phyloP scores from a whole-genome alignment of 495 filamentous ascomycete species.

The Aspergillus nidulans region DNA sequence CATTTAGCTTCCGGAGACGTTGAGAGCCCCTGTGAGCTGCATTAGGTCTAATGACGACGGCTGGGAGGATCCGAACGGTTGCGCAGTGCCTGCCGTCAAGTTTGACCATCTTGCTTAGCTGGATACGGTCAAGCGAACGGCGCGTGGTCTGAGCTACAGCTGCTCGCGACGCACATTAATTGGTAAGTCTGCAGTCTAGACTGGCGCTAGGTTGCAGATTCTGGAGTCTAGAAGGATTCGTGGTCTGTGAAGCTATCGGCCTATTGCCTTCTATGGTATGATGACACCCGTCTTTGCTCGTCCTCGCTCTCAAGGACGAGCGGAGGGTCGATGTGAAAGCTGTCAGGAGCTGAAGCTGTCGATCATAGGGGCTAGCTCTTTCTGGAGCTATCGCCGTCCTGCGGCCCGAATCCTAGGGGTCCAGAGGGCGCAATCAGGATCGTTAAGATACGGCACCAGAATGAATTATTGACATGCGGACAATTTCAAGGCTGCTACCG shows the following conservation, averaged over 20 bases:
- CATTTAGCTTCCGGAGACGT: slow-evolving; percentile 2
- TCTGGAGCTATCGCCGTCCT: too few relatives aligned
- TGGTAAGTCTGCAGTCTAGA: not conserved
- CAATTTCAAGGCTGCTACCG: not conserved
- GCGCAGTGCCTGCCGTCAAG: slow-evolving; percentile 1
- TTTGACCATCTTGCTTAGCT: not conserved
- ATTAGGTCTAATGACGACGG: not conserved
- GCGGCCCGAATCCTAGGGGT: too few relatives aligned
- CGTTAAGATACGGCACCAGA: not conserved
- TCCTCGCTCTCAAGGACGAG: not conserved
- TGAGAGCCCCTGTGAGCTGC: slow-evolving; percentile 7
- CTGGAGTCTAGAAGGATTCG: too few relatives aligned
- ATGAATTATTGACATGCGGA: not conserved
- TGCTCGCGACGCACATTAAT: not conserved
- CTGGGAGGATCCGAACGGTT: slow-evolving; percentile 1
- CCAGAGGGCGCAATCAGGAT: not conserved
- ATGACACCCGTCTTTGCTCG: too few relatives aligned
- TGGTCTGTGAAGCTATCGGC: not conserved
- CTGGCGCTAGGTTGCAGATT: too few relatives aligned
- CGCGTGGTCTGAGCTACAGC: not conserved
- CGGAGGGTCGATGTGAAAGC: not conserved
- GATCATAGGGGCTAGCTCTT: too few relatives aligned
- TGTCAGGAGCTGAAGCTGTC: too few relatives aligned
- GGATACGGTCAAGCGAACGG: not conserved
- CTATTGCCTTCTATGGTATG: not conserved